Percentiles rank a stretch among this genome's conserved stretches.
Evolutionary conservation across 345 rosid species (phyloP).

Genomic region (Moringa oleifera): DNA sequence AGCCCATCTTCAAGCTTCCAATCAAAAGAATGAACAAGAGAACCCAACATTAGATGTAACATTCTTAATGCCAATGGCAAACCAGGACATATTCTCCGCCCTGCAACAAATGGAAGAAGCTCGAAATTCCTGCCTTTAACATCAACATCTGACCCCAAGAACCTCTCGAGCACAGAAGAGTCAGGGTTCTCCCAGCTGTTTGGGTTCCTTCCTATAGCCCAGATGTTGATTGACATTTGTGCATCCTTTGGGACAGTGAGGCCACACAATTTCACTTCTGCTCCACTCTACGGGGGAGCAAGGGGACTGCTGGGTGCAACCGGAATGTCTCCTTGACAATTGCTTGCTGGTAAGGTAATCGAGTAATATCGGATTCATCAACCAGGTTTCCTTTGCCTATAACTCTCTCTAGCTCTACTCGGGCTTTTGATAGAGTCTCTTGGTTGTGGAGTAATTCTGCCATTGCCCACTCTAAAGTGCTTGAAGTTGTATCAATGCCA

Average conservation of each 20-base stretch:
- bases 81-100: constrained; percentile 46
- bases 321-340: constrained; percentile 45
- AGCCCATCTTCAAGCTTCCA: constrained; percentile 33
- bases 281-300: constrained; percentile 32
- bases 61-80: constrained; percentile 35
- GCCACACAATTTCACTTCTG: constrained; percentile 22
- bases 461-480: constrained; percentile 50
- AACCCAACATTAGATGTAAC: constrained; percentile 35
- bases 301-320: constrained; percentile 36
- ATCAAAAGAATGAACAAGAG: constrained; percentile 35
- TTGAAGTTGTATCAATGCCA: constrained; percentile 21
- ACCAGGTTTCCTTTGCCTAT: constrained; percentile 27
- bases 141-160: constrained; percentile 33
- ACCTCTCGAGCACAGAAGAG: constrained; percentile 36
- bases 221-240: constrained; percentile 37
- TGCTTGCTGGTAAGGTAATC: constrained; percentile 42
- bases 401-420: constrained; percentile 22
- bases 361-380: constrained; percentile 29
- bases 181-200: constrained; percentile 30
- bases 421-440: constrained; percentile 21
- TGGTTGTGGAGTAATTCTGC: constrained; percentile 37
- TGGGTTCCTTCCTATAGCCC: constrained; percentile 49
- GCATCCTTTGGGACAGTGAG: constrained; percentile 35
- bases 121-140: constrained; percentile 28
- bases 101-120: constrained; percentile 39